Conservation (phyloP, 495 filamentous ascomycete genomes). For the Lepidopterella palustris region DNA sequence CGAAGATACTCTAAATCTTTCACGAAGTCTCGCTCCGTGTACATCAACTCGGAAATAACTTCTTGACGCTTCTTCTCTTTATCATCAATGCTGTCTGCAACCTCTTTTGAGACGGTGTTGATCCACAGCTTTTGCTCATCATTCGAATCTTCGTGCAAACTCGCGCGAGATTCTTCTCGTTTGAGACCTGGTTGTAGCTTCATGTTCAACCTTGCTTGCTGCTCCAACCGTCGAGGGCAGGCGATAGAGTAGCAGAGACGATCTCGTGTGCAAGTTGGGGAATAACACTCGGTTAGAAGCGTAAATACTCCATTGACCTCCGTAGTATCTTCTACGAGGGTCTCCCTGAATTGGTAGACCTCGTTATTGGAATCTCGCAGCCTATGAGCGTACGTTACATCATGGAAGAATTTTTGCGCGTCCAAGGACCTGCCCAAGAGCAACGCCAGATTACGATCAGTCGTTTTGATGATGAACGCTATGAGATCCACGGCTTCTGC, state of each 20-base stretch:
- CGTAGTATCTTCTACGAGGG: constrained; percentile 78
- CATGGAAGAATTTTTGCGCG: constrained; percentile 99
- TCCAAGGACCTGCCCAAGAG: constrained; percentile 90
- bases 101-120: constrained; percentile 91
- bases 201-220: constrained; percentile 87
- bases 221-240: constrained; percentile 88
- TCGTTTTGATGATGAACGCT: constrained; percentile 90
- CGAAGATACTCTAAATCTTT: constrained; percentile 97
- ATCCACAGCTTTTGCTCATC: constrained; percentile 99
- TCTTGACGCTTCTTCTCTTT: constrained; percentile 96
- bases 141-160: constrained; percentile 77
- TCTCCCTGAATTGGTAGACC: constrained; percentile 95
- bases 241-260: constrained; percentile 98
- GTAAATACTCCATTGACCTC: constrained; percentile 97
- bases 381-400: constrained; percentile 96
- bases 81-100: constrained; percentile 82
- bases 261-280: constrained; percentile 91
- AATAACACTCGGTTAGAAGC: constrained; percentile 93
- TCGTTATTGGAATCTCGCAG: constrained; percentile 84
- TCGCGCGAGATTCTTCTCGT: constrained; percentile 69
- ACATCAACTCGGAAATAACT: constrained; percentile 96
- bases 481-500: constrained; percentile 93
- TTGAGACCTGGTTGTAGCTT: constrained; percentile 83
- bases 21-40: constrained; percentile 98
- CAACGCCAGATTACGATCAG: constrained; percentile 88